Percentiles rank a stretch among this genome's conserved stretches.
Conservation (phyloP, 345 rosid genomes). For the Murraya paniculata region DNA sequence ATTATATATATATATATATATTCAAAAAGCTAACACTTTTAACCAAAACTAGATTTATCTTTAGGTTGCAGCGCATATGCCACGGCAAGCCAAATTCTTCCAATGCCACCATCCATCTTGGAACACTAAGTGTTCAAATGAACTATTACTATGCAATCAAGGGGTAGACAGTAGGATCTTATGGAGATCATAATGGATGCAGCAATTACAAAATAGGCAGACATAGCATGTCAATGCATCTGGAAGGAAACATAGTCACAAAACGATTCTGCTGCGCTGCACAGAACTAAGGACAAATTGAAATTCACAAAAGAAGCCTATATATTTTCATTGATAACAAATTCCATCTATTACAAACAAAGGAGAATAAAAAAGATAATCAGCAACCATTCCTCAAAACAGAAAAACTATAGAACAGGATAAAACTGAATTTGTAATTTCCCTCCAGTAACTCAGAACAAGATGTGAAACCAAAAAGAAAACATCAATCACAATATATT, state of each 20-base stretch:
- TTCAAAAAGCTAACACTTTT: not conserved
- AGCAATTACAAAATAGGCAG: not conserved
- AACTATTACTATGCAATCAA: not conserved
- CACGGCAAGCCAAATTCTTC: not conserved
- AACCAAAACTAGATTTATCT: not conserved
- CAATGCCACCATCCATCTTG: not conserved
- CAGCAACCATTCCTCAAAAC: not conserved
- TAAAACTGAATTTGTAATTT: too few relatives aligned
- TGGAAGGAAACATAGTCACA: not conserved
- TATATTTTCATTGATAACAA: not conserved
- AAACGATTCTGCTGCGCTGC: not conserved
- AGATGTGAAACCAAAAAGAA: not conserved
- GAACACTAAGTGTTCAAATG: not conserved
- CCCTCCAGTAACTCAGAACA: not conserved
- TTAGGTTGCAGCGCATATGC: not conserved
- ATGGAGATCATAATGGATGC: not conserved
- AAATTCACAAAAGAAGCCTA: not conserved
- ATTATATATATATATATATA: too few relatives aligned
- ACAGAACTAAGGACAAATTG: not conserved
- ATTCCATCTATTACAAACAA: not conserved
- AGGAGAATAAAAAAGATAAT: not conserved
- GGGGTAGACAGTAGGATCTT: not conserved
- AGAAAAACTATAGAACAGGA: too few relatives aligned
- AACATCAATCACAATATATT: not conserved
- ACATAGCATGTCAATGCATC: not conserved